These are phyloP conservation scores for Herpetomonas tarakana DNA, from an alignment of 208 protist genomes.

Conservation along the genomic window DNA sequence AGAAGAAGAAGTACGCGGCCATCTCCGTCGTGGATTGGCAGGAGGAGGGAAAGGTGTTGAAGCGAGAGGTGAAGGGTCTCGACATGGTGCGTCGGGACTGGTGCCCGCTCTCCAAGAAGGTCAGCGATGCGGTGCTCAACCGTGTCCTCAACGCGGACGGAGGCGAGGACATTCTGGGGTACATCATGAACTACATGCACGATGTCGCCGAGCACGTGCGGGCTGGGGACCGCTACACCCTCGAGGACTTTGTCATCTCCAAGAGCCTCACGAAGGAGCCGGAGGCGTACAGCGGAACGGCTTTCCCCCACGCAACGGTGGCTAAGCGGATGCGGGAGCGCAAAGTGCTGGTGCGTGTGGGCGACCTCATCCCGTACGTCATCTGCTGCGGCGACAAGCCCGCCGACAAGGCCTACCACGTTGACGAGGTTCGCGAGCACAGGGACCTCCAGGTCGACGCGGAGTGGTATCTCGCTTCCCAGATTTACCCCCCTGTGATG, in stretches of 20 bases:
- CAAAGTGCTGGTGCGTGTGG: slow-evolving; percentile 90
- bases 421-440: slow-evolving; percentile 81
- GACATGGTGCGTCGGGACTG: slow-evolving; percentile 99
- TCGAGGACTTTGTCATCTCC: slow-evolving; percentile 97
- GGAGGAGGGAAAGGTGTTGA: slow-evolving; percentile 57
- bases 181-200: slow-evolving; percentile 92
- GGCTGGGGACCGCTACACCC: slow-evolving; percentile 40
- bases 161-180: slow-evolving; percentile 86
- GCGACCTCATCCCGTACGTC: slow-evolving; percentile 97
- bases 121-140: slow-evolving; percentile 92
- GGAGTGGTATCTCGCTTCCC: slow-evolving; percentile 94
- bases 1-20: slow-evolving; percentile 95
- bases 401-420: slow-evolving; percentile 78
- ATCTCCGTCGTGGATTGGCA: slow-evolving; percentile 78
- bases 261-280: slow-evolving; percentile 97
- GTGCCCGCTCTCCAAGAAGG: slow-evolving; percentile 96
- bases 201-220: slow-evolving; percentile 76
- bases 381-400: slow-evolving; percentile 85
- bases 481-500: slow-evolving; percentile 94
- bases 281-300: slow-evolving; percentile 93
- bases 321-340: slow-evolving; percentile 92
- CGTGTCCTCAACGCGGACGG: slow-evolving; percentile 90
- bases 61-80: slow-evolving; percentile 97
- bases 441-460: slow-evolving; percentile 73
- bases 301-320: slow-evolving; percentile 94